Percentiles rank a stretch among this genome's conserved stretches.
These are phyloP conservation scores for Nothophoma quercina DNA, from an alignment of 2,329 filamentous ascomycete genomes.

Conservation along the genomic window DNA sequence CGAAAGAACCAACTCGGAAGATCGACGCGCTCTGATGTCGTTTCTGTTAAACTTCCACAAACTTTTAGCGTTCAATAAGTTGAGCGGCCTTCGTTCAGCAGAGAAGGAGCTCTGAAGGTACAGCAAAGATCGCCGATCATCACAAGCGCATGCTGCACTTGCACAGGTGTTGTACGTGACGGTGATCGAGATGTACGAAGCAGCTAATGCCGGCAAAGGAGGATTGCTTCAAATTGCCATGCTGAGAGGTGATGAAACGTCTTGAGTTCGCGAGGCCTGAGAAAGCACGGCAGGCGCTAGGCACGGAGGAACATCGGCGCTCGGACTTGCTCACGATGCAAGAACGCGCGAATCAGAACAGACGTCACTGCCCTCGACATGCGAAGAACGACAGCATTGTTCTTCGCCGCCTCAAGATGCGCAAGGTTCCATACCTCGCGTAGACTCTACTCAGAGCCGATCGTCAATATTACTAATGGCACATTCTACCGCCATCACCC, in stretches of 20 bases:
- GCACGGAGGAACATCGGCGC: constrained; percentile 6
- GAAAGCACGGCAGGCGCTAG: not conserved
- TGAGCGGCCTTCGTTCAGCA: no score
- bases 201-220: not conserved
- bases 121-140: no score
- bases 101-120: no score
- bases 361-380: constrained; percentile 33
- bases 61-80: no score
- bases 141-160: no score
- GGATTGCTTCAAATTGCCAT: constrained; percentile 8
- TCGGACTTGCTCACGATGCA: constrained; percentile 2
- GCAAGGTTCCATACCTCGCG: constrained; percentile 24
- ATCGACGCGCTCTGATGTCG: not conserved
- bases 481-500: constrained; percentile 85
- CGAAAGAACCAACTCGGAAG: constrained; percentile 11
- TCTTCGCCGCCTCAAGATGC: constrained; percentile 40
- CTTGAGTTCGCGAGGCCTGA: constrained; percentile 15
- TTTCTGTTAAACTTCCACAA: no score
- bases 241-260: constrained; percentile 13
- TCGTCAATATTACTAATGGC: constrained; percentile 62
- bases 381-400: constrained; percentile 40
- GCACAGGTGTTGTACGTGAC: not conserved
- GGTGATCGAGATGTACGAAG: not conserved
- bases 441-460: constrained; percentile 32
- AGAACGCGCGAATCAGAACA: constrained; percentile 8